Evolutionary conservation across 192 early-diverging fungal genomes (phyloP).

Genomic region (Entrophospora sp.): DNA sequence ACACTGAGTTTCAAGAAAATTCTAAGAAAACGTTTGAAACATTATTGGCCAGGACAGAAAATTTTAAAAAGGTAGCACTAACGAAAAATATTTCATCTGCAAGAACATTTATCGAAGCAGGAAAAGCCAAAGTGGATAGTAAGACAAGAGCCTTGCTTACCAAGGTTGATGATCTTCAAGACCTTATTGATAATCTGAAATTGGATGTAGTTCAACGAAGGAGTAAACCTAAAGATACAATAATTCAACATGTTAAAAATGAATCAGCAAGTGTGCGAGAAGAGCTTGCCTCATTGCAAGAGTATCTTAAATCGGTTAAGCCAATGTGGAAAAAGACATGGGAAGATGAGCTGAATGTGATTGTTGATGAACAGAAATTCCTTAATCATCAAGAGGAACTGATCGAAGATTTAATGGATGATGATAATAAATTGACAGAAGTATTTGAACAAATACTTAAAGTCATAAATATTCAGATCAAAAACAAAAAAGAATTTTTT

Average conservation of each 20-base stretch:
- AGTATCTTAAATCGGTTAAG: conserved; percentile 52
- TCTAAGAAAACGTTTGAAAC: conserved; percentile 31
- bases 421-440: conserved; percentile 46
- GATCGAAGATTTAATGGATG: conserved; percentile 60
- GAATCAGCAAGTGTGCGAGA: conserved; percentile 42
- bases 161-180: conserved; percentile 56
- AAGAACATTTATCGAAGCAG: conserved; percentile 47
- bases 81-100: conserved; percentile 27
- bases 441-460: conserved; percentile 54
- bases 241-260: conserved; percentile 43
- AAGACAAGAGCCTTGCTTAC: conserved; percentile 39
- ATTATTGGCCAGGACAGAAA: conserved; percentile 27
- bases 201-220: conserved; percentile 63
- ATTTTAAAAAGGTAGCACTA: conserved; percentile 28
- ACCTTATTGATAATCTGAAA: conserved; percentile 63
- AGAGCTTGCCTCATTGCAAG: conserved; percentile 44
- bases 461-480: conserved; percentile 47
- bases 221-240: conserved; percentile 44
- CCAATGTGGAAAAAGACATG: conserved; percentile 76
- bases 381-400: conserved; percentile 71
- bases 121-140: conserved; percentile 47
- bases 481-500: conserved; percentile 38
- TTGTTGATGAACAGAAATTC: conserved; percentile 71
- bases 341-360: conserved; percentile 75
- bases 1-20: conserved; percentile 41